These are phyloP conservation scores for Monosporascus sp. DNA, from an alignment of 2,329 filamentous ascomycete species.

Conservation along the genomic window DNA sequence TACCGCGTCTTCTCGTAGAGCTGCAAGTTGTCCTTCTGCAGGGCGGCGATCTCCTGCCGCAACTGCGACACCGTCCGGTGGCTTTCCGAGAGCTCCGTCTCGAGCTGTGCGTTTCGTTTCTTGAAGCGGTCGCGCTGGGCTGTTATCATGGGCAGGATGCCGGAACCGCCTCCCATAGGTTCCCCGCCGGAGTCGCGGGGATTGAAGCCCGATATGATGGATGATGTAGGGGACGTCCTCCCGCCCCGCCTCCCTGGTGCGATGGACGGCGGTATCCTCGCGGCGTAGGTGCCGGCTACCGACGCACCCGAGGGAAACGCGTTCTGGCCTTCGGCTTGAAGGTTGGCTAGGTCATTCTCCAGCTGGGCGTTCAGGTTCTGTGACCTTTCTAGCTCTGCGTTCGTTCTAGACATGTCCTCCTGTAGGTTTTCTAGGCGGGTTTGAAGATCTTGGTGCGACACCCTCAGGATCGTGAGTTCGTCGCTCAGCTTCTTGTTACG, in stretches of 20 bases:
- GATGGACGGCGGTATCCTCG: constrained; percentile 59
- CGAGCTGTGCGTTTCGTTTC: constrained; percentile 86
- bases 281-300: constrained; percentile 86
- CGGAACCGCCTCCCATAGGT: constrained; percentile 68
- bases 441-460: constrained; percentile 91
- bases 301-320: constrained; percentile 86
- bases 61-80: constrained; percentile 80
- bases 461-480: constrained; percentile 84
- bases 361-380: constrained; percentile 81
- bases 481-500: constrained; percentile 96
- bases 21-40: constrained; percentile 94
- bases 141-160: constrained; percentile 96
- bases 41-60: constrained; percentile 80
- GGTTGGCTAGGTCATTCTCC: constrained; percentile 82
- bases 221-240: constrained; percentile 83
- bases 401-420: constrained; percentile 76
- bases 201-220: constrained; percentile 96
- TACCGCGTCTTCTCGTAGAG: constrained; percentile 98
- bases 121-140: constrained; percentile 98
- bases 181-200: constrained; percentile 56
- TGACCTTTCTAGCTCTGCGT: constrained; percentile 79
- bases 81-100: constrained; percentile 80
- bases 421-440: constrained; percentile 72
- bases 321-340: constrained; percentile 81
- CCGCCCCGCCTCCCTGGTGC: constrained; percentile 60